Evolutionary conservation across 352 stramenopile species (phyloP).

Genomic region (Globisporangium okanoganense): DNA sequence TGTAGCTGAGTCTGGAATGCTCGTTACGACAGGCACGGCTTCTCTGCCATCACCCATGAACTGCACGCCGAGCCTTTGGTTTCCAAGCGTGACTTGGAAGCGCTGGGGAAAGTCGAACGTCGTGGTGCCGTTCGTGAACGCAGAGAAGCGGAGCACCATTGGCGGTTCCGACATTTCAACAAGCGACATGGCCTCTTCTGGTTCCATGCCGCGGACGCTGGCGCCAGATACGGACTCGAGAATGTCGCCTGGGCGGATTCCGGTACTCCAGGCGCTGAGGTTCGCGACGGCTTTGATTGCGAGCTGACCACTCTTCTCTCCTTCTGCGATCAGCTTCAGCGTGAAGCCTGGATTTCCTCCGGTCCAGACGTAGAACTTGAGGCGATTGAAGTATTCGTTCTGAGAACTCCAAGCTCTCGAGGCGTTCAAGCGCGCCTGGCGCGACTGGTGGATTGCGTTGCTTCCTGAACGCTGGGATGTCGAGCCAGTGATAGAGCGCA

Average conservation of each 20-base stretch:
- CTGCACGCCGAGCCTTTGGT: conserved; percentile 36
- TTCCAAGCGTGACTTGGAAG: conserved; percentile 36
- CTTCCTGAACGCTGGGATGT: not conserved
- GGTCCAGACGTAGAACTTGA: conserved; percentile 52
- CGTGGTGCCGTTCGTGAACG: conserved; percentile 8
- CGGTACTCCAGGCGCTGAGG: conserved; percentile 36
- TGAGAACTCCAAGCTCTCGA: conserved; percentile 22
- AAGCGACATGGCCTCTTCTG: conserved; percentile 29
- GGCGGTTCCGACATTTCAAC: conserved; percentile 24
- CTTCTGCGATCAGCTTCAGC: conserved; percentile 17
- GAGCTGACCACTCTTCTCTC: conserved; percentile 13
- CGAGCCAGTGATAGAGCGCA: not conserved
- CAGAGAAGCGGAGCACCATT: conserved; percentile 48
- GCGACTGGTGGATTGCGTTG: not conserved
- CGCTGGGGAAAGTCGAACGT: conserved; percentile 21
- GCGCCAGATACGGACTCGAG: conserved; percentile 44
- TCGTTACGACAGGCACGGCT: conserved; percentile 44
- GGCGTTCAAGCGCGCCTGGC: not conserved
- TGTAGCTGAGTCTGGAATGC: conserved; percentile 12
- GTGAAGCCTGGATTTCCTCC: conserved; percentile 27
- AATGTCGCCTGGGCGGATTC: conserved; percentile 49
- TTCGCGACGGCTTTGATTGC: conserved; percentile 27
- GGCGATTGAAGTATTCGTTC: conserved; percentile 24
- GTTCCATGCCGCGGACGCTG: conserved; percentile 27
- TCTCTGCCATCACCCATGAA: conserved; percentile 44